A percentile compares a stretch with the other conserved stretches of the same genome.
Conservation (phyloP, 345 rosid species). For the Eucalyptus shirleyi region DNA sequence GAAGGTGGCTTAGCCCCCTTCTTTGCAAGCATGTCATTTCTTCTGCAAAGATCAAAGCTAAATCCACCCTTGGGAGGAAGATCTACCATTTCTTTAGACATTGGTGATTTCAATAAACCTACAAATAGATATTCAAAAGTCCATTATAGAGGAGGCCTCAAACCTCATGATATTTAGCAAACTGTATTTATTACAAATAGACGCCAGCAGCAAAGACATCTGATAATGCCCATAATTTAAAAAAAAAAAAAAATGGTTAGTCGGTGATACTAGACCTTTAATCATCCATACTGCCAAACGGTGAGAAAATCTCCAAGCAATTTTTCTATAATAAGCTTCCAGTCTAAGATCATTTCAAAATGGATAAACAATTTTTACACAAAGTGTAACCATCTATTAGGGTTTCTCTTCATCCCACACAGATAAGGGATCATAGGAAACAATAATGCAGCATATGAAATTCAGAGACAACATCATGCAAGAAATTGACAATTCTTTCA, state of each 20-base stretch:
- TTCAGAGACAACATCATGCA: background rate
- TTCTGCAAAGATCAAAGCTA: slow-evolving; percentile 74
- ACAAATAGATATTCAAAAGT: background rate
- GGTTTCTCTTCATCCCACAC: background rate
- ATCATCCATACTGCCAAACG: background rate
- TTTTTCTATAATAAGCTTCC: background rate
- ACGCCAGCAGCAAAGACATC: background rate
- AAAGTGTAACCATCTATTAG: background rate
- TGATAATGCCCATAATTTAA: background rate
- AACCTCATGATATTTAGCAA: background rate
- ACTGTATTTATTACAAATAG: background rate
- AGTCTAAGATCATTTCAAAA: background rate
- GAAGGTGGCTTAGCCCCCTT: slow-evolving; percentile 62
- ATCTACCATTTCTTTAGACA: slow-evolving; percentile 36
- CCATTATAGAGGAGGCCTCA: background rate
- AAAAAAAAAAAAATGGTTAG: background rate
- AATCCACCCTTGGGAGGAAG: slow-evolving; percentile 66
- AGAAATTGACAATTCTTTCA: background rate
- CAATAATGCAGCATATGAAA: background rate
- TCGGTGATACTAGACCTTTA: background rate
- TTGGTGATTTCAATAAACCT: background rate
- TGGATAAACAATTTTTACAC: background rate
- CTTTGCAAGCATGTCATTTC: slow-evolving; percentile 63
- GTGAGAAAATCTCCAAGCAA: background rate
- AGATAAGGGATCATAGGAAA: background rate